Base-by-base conservation (phyloP, 106 monocot species). In the Dendrobium huoshanense region DNA sequence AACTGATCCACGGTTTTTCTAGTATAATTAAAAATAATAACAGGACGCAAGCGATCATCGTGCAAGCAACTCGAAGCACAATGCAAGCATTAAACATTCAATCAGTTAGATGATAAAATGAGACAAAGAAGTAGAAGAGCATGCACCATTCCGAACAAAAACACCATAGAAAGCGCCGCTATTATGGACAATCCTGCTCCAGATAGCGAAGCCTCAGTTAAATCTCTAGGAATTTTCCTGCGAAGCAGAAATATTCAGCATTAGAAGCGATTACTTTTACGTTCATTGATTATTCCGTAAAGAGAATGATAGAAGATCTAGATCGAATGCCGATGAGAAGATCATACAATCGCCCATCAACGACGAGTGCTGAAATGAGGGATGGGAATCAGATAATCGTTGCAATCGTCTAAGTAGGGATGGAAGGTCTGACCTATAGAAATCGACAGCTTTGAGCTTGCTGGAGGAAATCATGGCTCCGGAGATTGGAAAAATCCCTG, bases 221-320 rank as follows among this genome's bases (percentile, higher is more conserved):
- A 93, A 86, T 99, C 98, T 81, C 98, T 87, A 13, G 98, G 98
- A 78, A 93, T 99, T 85, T 99, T 99, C 89, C 98, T 99, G 92
- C 45, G 88, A 44, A 55, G 70, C 54, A 84, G 51, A 83, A 51
- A 78, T 13, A 25, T 59, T 5, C 18, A 27, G 47, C 41, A 80
- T 43, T 42, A 55, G 47, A 1, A 10, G 31, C 70, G 20, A 22
- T 29, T 11, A 37, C 33, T 70, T 61, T 70, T 70, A 37, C 37
- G 20, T 18, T 6, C 33, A 37, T 33, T 2, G 41, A 16, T 56
- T 4, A 31, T 20, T 37, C 2, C 18, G 78, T 18, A 58, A 13
- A 18, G 25, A 27, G 45, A 76, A 15, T 49, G 22, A 10, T 49
- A 11, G 44, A 76, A 13, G 22, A 25, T 76, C 48, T 44, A 47